These are phyloP conservation scores for Artemisia princeps DNA, from an alignment of 140 eudicot species.

Conservation along the genomic window DNA sequence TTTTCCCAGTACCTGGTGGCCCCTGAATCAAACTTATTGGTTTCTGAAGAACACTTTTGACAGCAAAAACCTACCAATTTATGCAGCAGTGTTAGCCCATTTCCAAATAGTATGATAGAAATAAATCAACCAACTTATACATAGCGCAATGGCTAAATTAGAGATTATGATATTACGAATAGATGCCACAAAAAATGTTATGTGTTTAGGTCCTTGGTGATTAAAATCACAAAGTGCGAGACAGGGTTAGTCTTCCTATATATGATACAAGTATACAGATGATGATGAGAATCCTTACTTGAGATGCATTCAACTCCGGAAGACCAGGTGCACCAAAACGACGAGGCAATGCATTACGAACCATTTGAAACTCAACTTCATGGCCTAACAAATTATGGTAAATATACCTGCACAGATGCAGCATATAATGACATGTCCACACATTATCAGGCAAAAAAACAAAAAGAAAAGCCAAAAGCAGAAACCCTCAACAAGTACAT, in stretches of 20 bases:
- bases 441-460: no score
- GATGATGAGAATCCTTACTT: constrained; percentile 35
- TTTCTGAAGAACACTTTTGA: constrained; percentile 86
- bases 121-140: no score
- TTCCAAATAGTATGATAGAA: no score
- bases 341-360: constrained; percentile 88
- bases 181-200: no score
- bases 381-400: constrained; percentile 88
- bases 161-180: no score
- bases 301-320: constrained; percentile 97
- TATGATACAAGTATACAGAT: not conserved
- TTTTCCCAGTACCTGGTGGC: constrained; percentile 96
- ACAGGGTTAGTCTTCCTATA: no score
- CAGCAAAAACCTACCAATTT: constrained; percentile 73
- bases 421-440: not conserved
- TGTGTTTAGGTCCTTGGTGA: no score
- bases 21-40: constrained; percentile 93
- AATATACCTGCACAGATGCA: constrained; percentile 57
- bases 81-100: not conserved
- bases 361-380: constrained; percentile 97
- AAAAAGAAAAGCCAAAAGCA: no score
- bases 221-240: no score
- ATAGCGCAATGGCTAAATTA: no score
- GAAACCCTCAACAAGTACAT: no score
- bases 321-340: constrained; percentile 98